Conservation (phyloP, 2,329 filamentous ascomycete genomes). For the Nemania bipapillata region DNA sequence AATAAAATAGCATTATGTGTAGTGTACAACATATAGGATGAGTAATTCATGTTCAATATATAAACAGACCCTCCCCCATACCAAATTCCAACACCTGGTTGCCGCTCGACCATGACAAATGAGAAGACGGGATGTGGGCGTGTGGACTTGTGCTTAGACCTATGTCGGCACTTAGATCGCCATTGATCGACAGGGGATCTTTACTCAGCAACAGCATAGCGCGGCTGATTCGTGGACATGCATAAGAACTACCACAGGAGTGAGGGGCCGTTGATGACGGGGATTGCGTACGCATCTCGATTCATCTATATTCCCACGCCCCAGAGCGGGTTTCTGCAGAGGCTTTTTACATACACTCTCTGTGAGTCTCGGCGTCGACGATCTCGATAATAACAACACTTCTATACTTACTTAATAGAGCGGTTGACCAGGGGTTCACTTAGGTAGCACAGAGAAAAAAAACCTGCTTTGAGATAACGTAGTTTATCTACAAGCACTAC, state of each 20-base stretch:
- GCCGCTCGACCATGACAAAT: constrained; percentile 24
- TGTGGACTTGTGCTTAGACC: constrained; percentile 1
- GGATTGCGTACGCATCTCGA: constrained; percentile 18
- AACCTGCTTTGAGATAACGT: neutral
- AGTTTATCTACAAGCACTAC: neutral
- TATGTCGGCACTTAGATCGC: constrained; percentile 33
- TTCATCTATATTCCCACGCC: neutral
- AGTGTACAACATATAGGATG: neutral
- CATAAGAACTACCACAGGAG: neutral
- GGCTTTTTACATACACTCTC: neutral
- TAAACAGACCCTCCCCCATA: constrained; percentile 28
- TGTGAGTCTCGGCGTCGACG: constrained; percentile 5
- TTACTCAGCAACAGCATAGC: constrained; percentile 23
- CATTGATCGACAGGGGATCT: constrained; percentile 31
- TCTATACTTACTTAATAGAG: too few relatives aligned
- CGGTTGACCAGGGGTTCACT: neutral
- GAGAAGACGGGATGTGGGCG: constrained; percentile 6
- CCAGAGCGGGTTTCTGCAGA: constrained; percentile 7
- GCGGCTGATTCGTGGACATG: constrained; percentile 19
- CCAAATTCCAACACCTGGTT: constrained; percentile 1
- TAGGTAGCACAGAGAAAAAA: neutral
- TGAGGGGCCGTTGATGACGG: constrained; percentile 6
- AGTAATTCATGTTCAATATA: constrained; percentile 19
- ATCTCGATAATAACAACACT: constrained; percentile 1
- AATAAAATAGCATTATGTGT: neutral